phyloP scores from a whole-genome alignment of 805 yeast species.

The Candida germanica region DNA sequence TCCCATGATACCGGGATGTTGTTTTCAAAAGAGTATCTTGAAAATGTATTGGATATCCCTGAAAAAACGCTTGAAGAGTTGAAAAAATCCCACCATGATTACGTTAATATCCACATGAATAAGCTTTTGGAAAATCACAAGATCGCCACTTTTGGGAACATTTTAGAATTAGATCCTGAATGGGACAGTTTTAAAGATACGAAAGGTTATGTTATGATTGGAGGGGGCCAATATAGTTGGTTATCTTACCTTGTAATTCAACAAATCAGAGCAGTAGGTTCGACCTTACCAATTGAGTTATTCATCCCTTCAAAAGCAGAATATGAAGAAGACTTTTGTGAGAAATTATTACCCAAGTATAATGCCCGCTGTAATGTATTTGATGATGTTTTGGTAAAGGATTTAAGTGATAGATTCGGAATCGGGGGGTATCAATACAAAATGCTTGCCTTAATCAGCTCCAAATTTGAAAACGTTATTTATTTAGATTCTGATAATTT shows the following conservation, averaged over 20 bases:
- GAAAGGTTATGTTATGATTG: constrained; percentile 47
- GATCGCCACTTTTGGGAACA: constrained; percentile 33
- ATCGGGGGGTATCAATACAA: constrained; percentile 51
- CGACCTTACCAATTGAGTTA: constrained; percentile 49
- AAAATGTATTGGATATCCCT: constrained; percentile 40
- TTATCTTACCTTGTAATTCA: constrained; percentile 46
- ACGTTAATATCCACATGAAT: constrained; percentile 28
- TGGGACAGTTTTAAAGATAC: constrained; percentile 33
- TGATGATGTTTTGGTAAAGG: constrained; percentile 21
- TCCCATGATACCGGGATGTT: constrained; percentile 37
- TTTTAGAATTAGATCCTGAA: constrained; percentile 33
- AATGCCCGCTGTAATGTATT: constrained; percentile 48
- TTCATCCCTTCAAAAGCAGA: constrained; percentile 43
- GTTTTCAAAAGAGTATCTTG: constrained; percentile 46
- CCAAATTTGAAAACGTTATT: constrained; percentile 48
- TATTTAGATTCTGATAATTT: constrained; percentile 53
- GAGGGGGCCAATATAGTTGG: constrained; percentile 53
- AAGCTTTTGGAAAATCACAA: constrained; percentile 24
- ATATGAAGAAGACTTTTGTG: constrained; percentile 48
- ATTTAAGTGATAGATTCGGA: constrained; percentile 16
- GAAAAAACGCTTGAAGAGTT: constrained; percentile 29
- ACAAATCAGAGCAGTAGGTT: constrained; percentile 44
- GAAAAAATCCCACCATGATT: constrained; percentile 36
- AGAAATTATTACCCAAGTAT: constrained; percentile 36
- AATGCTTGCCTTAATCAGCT: constrained; percentile 59